Evolutionary conservation across 1,139 yeast genomes (phyloP).

Genomic region (Pneumocystis sp.): DNA sequence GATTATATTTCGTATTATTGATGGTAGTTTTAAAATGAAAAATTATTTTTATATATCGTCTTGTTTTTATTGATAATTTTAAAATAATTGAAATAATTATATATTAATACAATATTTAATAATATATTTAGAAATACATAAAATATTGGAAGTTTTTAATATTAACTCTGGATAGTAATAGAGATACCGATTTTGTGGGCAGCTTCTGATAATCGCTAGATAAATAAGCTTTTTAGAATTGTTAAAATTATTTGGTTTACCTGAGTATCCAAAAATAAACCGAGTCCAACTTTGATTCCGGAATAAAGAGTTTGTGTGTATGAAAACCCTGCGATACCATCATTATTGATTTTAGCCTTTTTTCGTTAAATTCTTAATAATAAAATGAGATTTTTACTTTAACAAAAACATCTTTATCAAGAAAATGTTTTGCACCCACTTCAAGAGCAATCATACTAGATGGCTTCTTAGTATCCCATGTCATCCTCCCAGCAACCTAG

Average conservation of each 20-base stretch:
- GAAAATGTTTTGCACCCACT: slow-evolving; percentile 87
- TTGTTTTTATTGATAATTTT: no score
- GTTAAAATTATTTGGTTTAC: not conserved
- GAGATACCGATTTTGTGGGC: slow-evolving; percentile 54
- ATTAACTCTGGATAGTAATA: slow-evolving; percentile 6
- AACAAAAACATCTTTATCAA: slow-evolving; percentile 54
- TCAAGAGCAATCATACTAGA: slow-evolving; percentile 62
- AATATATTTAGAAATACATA: not conserved
- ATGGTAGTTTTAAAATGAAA: not conserved
- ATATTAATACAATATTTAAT: not conserved
- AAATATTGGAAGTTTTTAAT: not conserved
- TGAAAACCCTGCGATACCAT: slow-evolving; percentile 86
- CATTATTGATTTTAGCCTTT: slow-evolving; percentile 89
- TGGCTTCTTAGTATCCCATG: slow-evolving; percentile 70
- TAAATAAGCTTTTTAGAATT: not conserved
- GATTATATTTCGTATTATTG: not conserved
- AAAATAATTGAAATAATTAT: not conserved
- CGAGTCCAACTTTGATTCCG: slow-evolving; percentile 94
- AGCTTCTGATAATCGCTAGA: slow-evolving; percentile 72
- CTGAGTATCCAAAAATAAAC: slow-evolving; percentile 91
- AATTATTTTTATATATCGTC: no score
- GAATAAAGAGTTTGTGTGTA: slow-evolving; percentile 94
- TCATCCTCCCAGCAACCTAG: slow-evolving; percentile 53
- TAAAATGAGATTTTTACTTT: slow-evolving; percentile 6
- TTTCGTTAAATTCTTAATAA: slow-evolving; percentile 19